Base-by-base conservation (phyloP, 176 grass and related monocot species). In the Otatea glauca region DNA sequence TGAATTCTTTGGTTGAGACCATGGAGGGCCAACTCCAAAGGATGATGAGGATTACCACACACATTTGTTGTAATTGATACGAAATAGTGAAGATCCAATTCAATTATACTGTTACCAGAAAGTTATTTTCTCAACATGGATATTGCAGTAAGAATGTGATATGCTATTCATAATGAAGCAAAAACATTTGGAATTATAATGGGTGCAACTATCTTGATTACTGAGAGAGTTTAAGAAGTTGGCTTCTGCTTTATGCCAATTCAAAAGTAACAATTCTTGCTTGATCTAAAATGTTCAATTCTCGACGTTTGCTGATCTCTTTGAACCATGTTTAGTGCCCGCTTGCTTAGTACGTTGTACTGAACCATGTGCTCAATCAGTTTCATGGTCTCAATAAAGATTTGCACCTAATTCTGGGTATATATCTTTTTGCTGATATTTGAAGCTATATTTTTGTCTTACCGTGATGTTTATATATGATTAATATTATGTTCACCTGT, bases 301-400 rank as follows among this genome's bases (percentile, higher is more conserved):
- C 7, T 72, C 7, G 42, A 85, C n/a, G 13, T 83, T 81, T 90
- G 91, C 92, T 92, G 93, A 95, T 69, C 85, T 98, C 55, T 59
- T 95, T 78, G 87, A 86, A 24, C 89, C 96, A 75, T 98, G 92
- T 64, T 84, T 98, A 49, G 66, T 95, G 79, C 83, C 96, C 50
- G 90, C 85, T 71, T 87, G 76, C 76, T 92, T 98, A 47, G 85
- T 88, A 9, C 85, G 91, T 80, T 82, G 93, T 76, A 81, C 47
- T 56, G 88, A 90, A 83, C 91, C 89, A 65, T 88, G 89, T 75
- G 91, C 75, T 39, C 91, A 85, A 34, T 98, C 96, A 45, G 87
- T 98, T 84, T 93, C 92, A 74, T 98, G 96, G 96, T 98, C 91
- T 82, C 76, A 86, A 60, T 79, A 90, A 85, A 91, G 96, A 45